Evolutionary conservation across 257 asterid genomes (phyloP).

Genomic region (Ophiorrhiza pumila): DNA sequence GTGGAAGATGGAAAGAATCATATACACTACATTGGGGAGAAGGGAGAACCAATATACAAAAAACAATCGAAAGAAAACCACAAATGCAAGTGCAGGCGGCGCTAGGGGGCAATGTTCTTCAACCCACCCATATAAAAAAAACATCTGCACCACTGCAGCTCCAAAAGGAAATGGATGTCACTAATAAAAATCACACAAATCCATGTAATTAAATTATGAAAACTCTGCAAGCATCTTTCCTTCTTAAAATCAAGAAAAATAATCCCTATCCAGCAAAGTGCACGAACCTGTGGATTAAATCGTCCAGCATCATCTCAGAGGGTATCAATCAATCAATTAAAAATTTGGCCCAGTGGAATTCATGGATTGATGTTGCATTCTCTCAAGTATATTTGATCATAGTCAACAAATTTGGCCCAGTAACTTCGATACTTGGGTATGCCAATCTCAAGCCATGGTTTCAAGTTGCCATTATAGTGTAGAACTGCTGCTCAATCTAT

Average conservation of each 20-base stretch:
- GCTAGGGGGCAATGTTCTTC: no score
- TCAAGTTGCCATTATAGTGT: constrained; percentile 87
- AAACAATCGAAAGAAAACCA: no score
- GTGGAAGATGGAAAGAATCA: no score
- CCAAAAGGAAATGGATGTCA: constrained; percentile 11
- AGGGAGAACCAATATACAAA: no score
- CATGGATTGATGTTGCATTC: constrained; percentile 83
- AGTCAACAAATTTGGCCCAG: constrained; percentile 71
- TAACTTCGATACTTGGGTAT: constrained; percentile 69
- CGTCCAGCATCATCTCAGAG: background rate
- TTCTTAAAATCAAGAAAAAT: background rate
- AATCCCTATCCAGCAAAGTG: constrained; percentile 10
- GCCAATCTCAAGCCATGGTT: constrained; percentile 95
- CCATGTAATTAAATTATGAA: background rate
- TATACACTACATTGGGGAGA: no score
- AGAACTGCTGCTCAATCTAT: constrained; percentile 80
- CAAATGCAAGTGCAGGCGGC: no score
- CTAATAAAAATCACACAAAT: constrained; percentile 12
- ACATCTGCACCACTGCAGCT: constrained; percentile 12
- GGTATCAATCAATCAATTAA: constrained; percentile 14
- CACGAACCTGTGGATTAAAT: constrained; percentile 12
- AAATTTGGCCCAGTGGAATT: constrained; percentile 5
- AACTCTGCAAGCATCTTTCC: constrained; percentile 9
- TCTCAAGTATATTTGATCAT: constrained; percentile 62
- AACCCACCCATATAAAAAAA: constrained; percentile 38